A percentile compares a stretch with the other conserved stretches of the same genome.
These are phyloP conservation scores for Gomphus bonarii DNA, from an alignment of 1,284 basidiomycete species.

Conservation along the genomic window DNA sequence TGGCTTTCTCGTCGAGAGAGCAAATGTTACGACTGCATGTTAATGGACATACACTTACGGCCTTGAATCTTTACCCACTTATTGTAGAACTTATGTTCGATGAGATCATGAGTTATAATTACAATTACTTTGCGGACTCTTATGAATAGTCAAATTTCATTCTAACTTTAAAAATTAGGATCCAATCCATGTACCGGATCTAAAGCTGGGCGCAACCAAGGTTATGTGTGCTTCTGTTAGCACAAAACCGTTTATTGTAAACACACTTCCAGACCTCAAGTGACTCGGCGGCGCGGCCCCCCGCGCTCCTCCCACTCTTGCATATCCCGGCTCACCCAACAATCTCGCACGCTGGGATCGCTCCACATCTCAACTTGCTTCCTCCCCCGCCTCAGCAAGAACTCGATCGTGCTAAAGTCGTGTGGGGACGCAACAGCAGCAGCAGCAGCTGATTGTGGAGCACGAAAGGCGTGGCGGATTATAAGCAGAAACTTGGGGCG, in stretches of 20 bases:
- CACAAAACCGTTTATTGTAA: too few species aligned
- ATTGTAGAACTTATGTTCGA: too few species aligned
- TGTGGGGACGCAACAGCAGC: slow-evolving; percentile 40
- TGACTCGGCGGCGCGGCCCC: slow-evolving; percentile 5
- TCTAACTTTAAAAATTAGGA: too few species aligned
- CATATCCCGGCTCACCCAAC: slow-evolving; percentile 61
- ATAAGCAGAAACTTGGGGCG: slow-evolving; percentile 56
- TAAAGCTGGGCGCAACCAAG: too few species aligned
- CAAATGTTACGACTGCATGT: not conserved
- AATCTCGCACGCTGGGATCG: slow-evolving; percentile 53
- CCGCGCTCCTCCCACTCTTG: slow-evolving; percentile 38
- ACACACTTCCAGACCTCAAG: too few species aligned
- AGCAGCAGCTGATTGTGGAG: slow-evolving; percentile 23
- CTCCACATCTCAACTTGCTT: slow-evolving; percentile 63
- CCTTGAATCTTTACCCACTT: not conserved
- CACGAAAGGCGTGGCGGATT: slow-evolving; percentile 57
- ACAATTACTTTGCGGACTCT: too few species aligned
- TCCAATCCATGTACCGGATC: too few species aligned
- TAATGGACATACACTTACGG: not conserved
- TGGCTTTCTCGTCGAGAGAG: slow-evolving; percentile 30
- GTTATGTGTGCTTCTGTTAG: too few species aligned
- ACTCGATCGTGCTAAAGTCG: slow-evolving; percentile 58
- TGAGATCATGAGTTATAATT: too few species aligned
- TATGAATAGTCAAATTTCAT: too few species aligned
- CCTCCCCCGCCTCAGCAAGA: slow-evolving; percentile 53